These are phyloP conservation scores for Porogramme epimiltina DNA, from an alignment of 1,284 basidiomycete genomes.

Conservation along the genomic window DNA sequence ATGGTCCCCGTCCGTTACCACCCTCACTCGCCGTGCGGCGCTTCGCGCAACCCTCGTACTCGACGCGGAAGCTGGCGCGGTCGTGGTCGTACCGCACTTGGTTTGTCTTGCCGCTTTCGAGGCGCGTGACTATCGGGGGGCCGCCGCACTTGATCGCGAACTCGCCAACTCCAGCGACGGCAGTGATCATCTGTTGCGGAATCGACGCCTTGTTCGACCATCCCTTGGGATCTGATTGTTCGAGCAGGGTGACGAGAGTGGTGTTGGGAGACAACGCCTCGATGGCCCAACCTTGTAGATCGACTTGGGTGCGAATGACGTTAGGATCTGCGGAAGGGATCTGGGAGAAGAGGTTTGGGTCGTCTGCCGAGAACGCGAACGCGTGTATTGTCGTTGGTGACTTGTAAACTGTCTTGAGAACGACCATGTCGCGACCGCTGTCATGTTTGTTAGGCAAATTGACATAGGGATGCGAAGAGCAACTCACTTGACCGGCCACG, in stretches of 20 bases:
- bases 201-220: slow-evolving; percentile 97
- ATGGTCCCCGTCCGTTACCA: slow-evolving; percentile 5
- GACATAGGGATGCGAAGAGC: background rate
- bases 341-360: slow-evolving; percentile 82
- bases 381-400: slow-evolving; percentile 94
- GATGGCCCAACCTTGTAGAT: slow-evolving; percentile 96
- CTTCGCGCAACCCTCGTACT: slow-evolving; percentile 76
- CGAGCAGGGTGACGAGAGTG: slow-evolving; percentile 90
- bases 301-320: slow-evolving; percentile 92
- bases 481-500: slow-evolving; percentile 89
- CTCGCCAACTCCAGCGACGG: slow-evolving; percentile 88
- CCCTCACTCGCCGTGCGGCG: slow-evolving; percentile 39
- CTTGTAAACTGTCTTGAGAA: slow-evolving; percentile 96
- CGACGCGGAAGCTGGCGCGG: slow-evolving; percentile 78
- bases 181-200: slow-evolving; percentile 87
- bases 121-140: slow-evolving; percentile 85
- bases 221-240: slow-evolving; percentile 96
- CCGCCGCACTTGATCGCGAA: slow-evolving; percentile 95
- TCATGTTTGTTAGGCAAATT: background rate
- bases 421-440: slow-evolving; percentile 88
- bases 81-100: slow-evolving; percentile 88
- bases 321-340: slow-evolving; percentile 74
- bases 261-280: slow-evolving; percentile 95
- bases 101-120: slow-evolving; percentile 79
- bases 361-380: slow-evolving; percentile 94